Conservation (phyloP, 345 rosid species). For the Garcia nutans region DNA sequence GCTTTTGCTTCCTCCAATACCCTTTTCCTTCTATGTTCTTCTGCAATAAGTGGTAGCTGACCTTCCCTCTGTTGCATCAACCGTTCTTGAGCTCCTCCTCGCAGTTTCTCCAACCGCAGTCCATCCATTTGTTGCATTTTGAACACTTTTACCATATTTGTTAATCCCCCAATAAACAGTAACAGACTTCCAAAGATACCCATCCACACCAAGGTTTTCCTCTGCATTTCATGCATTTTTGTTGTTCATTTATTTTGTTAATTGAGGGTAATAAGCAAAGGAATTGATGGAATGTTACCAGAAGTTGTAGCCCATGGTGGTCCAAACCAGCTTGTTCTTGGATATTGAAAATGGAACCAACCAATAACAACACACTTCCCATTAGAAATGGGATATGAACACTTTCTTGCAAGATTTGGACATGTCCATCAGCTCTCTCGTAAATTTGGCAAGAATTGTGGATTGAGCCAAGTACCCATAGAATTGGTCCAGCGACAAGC, state of each 20-base stretch:
- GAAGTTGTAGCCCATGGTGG: conserved; percentile 46
- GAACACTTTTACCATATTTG: conserved; percentile 69
- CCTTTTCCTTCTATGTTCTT: conserved; percentile 41
- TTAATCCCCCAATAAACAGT: conserved; percentile 53
- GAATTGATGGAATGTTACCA: conserved; percentile 41
- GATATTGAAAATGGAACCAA: conserved; percentile 59
- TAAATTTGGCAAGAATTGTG: conserved; percentile 88
- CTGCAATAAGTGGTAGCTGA: conserved; percentile 50
- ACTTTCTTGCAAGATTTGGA: conserved; percentile 68
- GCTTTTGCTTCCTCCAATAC: conserved; percentile 23
- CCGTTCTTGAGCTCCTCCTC: conserved; percentile 71
- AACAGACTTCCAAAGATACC: conserved; percentile 51
- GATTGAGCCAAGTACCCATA: conserved; percentile 80
- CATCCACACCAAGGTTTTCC: conserved; percentile 55
- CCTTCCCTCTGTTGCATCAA: conserved; percentile 56
- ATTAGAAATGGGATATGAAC: conserved; percentile 70
- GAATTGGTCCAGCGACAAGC: conserved; percentile 66
- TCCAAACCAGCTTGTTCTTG: conserved; percentile 40
- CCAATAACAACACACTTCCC: conserved; percentile 60
- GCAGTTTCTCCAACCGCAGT: conserved; percentile 63
- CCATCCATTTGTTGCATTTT: conserved; percentile 56
- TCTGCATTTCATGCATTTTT: conserved; percentile 31
- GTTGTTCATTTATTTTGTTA: too few species aligned
- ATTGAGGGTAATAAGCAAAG: neutral
- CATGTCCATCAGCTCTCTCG: conserved; percentile 81